Evolutionary conservation across 305 asterid genomes (phyloP), one percentile per base, ranked within the genome.

Genomic region (Fraxinus nigra): DNA sequence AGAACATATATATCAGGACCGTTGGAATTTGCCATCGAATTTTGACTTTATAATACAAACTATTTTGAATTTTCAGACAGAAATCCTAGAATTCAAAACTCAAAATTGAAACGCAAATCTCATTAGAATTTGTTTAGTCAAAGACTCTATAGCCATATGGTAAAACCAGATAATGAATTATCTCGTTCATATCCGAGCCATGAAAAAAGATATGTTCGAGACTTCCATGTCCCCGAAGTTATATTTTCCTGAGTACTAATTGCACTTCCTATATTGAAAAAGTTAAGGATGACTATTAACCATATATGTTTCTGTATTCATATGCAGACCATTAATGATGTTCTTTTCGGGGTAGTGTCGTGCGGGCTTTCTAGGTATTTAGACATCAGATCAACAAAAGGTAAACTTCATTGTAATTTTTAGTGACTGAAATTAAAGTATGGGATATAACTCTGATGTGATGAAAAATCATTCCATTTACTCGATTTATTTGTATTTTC

Each of bases 281-380:
- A 11, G 37, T 6, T 38, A 6, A 11, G 24, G 67, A 73, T 51
- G 51, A 20, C 28, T 28, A 28, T 28, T 28, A 28, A 1, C 4
- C 13, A 46, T 35, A 20, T 20, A 20, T 56, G 40, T 65, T 16
- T 6, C 22, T 22, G 1, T 72, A 20, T 11, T 26, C 56, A 22
- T 34, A 8, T 88, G 88, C 92, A 95, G 99, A 93, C 99, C 1
- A 89, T 95, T 35, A 95, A 95, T 63, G 98, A 95, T 79, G 97
- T 95, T 83, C 93, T 95, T 24, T 90, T 95, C 35, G 98, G 97
- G 11, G 63, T 95, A 46, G 72, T 95, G 75, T 88, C 98, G 7
- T 85, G 84, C 38, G 98, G 99, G 51, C 85, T 93, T 30, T 93
- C 98, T 0, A 90, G 89, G 69, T 95, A 95, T 85, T 82, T 95